Evolutionary conservation across 306 rosid genomes (phyloP).

Genomic region (Medicago lupulina): DNA sequence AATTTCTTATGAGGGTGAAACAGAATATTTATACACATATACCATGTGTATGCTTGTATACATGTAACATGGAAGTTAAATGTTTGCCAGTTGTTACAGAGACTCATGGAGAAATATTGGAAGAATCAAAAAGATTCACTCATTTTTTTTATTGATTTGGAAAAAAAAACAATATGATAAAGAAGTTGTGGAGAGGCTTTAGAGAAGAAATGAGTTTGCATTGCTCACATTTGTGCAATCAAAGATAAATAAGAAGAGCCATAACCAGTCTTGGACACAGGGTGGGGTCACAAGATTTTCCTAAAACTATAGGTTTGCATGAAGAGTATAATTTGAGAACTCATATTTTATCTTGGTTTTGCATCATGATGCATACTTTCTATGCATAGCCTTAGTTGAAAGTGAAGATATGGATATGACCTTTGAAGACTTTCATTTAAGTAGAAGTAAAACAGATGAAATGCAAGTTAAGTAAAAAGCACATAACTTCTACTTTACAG

Average conservation of each 20-base stretch:
- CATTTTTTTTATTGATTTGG: neutral
- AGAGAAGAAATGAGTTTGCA: neutral
- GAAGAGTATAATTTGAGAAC: neutral
- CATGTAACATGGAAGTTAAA: neutral
- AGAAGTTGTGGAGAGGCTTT: neutral
- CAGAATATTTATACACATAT: neutral
- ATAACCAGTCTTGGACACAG: neutral
- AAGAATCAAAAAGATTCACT: conserved; percentile 13
- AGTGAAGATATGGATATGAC: neutral
- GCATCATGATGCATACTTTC: neutral
- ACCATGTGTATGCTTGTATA: neutral
- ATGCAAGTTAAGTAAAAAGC: neutral
- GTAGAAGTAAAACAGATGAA: neutral
- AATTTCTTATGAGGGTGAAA: conserved; percentile 11
- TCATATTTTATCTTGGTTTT: neutral
- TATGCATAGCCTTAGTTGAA: neutral
- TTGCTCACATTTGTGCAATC: neutral
- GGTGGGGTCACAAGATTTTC: neutral
- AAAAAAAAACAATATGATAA: neutral
- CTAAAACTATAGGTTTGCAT: neutral
- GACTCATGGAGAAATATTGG: neutral
- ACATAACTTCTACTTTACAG: conserved; percentile 1
- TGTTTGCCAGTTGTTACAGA: neutral
- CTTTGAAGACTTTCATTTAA: neutral
- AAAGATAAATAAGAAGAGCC: neutral